phyloP scores from a whole-genome alignment of 2,329 filamentous ascomycete genomes.

The Triangularia setosa region DNA sequence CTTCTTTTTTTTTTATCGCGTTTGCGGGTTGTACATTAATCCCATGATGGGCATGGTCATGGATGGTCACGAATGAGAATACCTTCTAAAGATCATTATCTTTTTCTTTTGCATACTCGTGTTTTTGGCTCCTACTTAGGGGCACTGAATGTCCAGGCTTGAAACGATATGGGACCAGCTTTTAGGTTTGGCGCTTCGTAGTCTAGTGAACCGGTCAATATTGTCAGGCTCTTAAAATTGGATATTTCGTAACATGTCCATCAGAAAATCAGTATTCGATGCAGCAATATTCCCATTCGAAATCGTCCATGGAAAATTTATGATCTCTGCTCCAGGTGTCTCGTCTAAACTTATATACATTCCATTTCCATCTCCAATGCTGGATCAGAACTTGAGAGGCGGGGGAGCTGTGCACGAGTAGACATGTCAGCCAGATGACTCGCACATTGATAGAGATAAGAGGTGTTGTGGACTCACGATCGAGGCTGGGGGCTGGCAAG shows the following conservation, averaged over 20 bases:
- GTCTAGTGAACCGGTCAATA: too few relatives aligned
- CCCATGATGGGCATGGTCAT: slow-evolving; percentile 54
- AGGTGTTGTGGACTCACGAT: slow-evolving; percentile 58
- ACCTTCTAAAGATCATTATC: slow-evolving; percentile 41
- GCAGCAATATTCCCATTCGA: background rate
- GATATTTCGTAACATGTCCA: too few relatives aligned
- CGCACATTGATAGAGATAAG: background rate
- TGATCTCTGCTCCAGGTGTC: background rate
- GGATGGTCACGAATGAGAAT: slow-evolving; percentile 63
- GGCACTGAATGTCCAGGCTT: too few relatives aligned
- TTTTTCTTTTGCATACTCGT: too few relatives aligned
- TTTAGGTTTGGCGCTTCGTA: too few relatives aligned
- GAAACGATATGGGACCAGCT: too few relatives aligned
- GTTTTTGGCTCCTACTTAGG: too few relatives aligned
- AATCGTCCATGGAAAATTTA: background rate
- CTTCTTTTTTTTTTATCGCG: slow-evolving; percentile 53
- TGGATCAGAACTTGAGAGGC: slow-evolving; percentile 43
- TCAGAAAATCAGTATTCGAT: background rate
- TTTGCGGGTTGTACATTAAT: slow-evolving; percentile 70
- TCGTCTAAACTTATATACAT: slow-evolving; percentile 15
- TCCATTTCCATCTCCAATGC: slow-evolving; percentile 9
- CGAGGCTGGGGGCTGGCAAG: slow-evolving; percentile 71
- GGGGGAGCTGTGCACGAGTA: slow-evolving; percentile 41
- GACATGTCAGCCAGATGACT: slow-evolving; percentile 21
- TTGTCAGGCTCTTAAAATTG: background rate